Conservation (phyloP, 2,329 filamentous ascomycete species). For the Penicillium janthinellum region DNA sequence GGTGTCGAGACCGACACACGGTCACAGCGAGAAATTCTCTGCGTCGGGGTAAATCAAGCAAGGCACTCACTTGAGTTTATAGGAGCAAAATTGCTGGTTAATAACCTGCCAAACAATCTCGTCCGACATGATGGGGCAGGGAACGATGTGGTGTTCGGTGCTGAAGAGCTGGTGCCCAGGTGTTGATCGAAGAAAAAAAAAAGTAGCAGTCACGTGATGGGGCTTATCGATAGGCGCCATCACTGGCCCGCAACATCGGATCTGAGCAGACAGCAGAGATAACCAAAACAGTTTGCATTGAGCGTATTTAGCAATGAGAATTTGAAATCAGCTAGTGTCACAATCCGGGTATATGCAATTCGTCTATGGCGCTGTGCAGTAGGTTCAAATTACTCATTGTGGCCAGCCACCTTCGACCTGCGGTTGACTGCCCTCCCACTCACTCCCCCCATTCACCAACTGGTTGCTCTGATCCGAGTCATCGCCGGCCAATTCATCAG, state of each 20-base stretch:
- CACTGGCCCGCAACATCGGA: constrained; percentile 4
- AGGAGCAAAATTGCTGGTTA: constrained; percentile 91
- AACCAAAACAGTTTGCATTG: too few species aligned
- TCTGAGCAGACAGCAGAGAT: too few species aligned
- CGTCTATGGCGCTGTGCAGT: constrained; percentile 1
- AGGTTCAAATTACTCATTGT: constrained; percentile 2
- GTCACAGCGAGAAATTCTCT: constrained; percentile 7
- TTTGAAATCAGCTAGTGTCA: neutral
- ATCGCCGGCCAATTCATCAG: constrained; percentile 34
- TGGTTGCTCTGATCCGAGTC: constrained; percentile 17
- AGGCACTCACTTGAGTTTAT: constrained; percentile 77
- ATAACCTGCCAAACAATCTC: constrained; percentile 98
- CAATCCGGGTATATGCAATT: constrained; percentile 17
- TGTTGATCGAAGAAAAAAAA: constrained; percentile 38
- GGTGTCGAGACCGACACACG: neutral
- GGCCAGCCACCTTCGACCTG: constrained; percentile 18
- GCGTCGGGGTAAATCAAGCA: neutral
- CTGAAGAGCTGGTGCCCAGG: constrained; percentile 17
- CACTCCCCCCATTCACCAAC: constrained; percentile 14
- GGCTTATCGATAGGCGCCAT: constrained; percentile 34
- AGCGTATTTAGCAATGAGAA: too few species aligned
- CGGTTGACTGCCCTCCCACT: constrained; percentile 19
- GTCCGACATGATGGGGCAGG: constrained; percentile 64
- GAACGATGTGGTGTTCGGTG: constrained; percentile 21
- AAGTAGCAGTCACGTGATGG: constrained; percentile 34